Base-by-base conservation (phyloP, 257 asterid species). In the Lavandula angustifolia region DNA sequence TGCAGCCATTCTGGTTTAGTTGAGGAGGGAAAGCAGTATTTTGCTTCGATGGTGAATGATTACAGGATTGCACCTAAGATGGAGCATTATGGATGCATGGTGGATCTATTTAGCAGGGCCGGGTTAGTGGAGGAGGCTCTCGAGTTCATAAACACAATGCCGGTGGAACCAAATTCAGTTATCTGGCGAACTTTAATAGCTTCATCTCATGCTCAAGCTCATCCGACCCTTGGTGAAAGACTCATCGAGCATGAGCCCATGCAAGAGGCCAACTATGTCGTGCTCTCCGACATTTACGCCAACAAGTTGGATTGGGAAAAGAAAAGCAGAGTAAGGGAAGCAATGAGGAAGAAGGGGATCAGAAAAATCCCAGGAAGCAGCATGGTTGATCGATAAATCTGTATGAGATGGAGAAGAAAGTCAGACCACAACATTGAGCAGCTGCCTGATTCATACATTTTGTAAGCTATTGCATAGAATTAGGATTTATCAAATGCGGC, bases 21-120 rank as follows among this genome's bases (percentile, higher is more conserved):
- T 3, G 76, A 81, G 54, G 74, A 85, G 68, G 92, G 97, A 14
- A 81, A 66, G 67, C 46, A 1, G 3, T 84, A 85, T 67, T 90
- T 87, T 46, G 54, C 75, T 54, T 70, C 68, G 0, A 90, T 90
- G 95, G 56, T 76, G 56, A 80, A 75, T 14, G 88, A 82, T 59
- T 82, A 73, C 46, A 75, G 78, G 10, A 80, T 90, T 63, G 61
- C 50, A 13, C 88, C 96, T 6, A 80, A 84, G 73, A 84, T 90
- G 5, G 95, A 85, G 82, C 97, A 90, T 62, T 90, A 87, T 14
- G 97, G 96, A 18, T 90, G 97, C 58, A 80, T 90, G 88, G 92
- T 87, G 69, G 95, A 90, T 81, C 58, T 90, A 77, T 63, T 90
- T 10, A 70, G 96, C 77, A 64, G 95, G 69, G 90, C 83, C 5